These are phyloP conservation scores for Xylaria polymorpha DNA, from an alignment of 2,329 filamentous ascomycete genomes.

Conservation along the genomic window DNA sequence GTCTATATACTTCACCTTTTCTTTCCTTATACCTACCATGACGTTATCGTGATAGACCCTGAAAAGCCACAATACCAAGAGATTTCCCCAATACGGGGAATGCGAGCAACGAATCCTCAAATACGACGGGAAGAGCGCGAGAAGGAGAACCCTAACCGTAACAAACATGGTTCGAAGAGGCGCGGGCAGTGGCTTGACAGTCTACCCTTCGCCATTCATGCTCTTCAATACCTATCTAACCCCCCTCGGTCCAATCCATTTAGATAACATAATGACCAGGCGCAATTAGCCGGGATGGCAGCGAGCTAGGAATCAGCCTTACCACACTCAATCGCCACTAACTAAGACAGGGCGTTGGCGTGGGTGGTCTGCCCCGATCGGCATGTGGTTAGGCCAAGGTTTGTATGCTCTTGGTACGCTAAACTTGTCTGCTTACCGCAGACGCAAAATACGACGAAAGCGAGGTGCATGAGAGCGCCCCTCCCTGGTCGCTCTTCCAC, in stretches of 20 bases:
- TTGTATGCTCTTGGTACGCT: constrained; percentile 1
- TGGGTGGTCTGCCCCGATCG: constrained; percentile 21
- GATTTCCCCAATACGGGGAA: constrained; percentile 30
- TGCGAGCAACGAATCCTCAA: constrained; percentile 19
- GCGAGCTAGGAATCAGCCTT: constrained; percentile 27
- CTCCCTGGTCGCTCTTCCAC: constrained; percentile 9
- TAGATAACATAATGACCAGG: constrained; percentile 12
- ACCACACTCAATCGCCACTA: constrained; percentile 19
- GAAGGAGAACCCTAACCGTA: neutral
- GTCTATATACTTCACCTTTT: constrained; percentile 19
- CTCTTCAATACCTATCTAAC: too few relatives aligned
- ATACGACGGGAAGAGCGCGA: neutral
- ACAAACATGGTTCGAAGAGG: neutral
- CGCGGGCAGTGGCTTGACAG: constrained; percentile 16
- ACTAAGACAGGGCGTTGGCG: constrained; percentile 13
- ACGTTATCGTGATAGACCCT: neutral
- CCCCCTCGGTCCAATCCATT: neutral
- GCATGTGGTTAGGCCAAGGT: constrained; percentile 5
- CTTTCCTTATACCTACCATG: constrained; percentile 4
- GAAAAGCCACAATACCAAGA: constrained; percentile 22
- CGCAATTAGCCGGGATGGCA: constrained; percentile 16
- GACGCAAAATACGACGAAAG: constrained; percentile 36
- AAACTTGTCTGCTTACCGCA: constrained; percentile 11
- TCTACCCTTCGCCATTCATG: too few relatives aligned
- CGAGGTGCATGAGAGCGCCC: constrained; percentile 30